Conservation (phyloP, 164 flowering plant genomes). For the Stephania cephalantha region DNA sequence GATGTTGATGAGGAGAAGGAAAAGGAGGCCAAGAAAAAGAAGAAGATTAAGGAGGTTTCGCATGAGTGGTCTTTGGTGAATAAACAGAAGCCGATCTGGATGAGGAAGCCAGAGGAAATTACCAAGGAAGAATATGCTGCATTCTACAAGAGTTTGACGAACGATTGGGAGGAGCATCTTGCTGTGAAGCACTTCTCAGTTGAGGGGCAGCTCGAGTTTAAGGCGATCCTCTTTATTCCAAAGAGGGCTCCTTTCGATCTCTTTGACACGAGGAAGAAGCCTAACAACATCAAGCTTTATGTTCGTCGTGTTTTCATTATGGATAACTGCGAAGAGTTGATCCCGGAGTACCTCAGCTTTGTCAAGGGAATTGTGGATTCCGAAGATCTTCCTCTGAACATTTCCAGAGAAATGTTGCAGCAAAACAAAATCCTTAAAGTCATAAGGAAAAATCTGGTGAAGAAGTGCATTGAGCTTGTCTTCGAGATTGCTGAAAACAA, state of each 20-base stretch:
- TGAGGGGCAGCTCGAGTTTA: slow-evolving; percentile 11
- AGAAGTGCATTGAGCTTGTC: slow-evolving; percentile 8
- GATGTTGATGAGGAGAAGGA: slow-evolving; percentile 11
- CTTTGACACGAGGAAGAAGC: slow-evolving; percentile 8
- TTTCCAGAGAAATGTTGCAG: slow-evolving; percentile 9
- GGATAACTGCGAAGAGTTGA: slow-evolving; percentile 9
- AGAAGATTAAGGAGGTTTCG: slow-evolving; percentile 2
- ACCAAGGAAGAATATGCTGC: slow-evolving; percentile 8
- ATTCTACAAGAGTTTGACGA: slow-evolving; percentile 4
- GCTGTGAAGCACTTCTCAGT: slow-evolving; percentile 10
- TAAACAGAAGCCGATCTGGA: slow-evolving; percentile 6
- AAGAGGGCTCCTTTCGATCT: slow-evolving; percentile 8
- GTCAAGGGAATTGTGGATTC: slow-evolving; percentile 8
- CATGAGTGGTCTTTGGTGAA: slow-evolving; percentile 3
- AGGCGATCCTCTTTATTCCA: slow-evolving; percentile 5
- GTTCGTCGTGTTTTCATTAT: slow-evolving; percentile 9
- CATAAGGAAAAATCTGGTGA: slow-evolving; percentile 6
- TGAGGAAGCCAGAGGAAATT: slow-evolving; percentile 11
- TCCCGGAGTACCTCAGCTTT: slow-evolving; percentile 9
- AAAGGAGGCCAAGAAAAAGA: slow-evolving; percentile 6
- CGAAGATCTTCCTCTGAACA: slow-evolving; percentile 8
- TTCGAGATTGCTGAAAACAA: slow-evolving; percentile 11
- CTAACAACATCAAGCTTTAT: slow-evolving; percentile 8
- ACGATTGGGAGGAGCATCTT: slow-evolving; percentile 6
- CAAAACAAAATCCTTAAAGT: slow-evolving; percentile 10